phyloP scores from a whole-genome alignment of 1,284 basidiomycete genomes.

The Apiotrichum brassicae region DNA sequence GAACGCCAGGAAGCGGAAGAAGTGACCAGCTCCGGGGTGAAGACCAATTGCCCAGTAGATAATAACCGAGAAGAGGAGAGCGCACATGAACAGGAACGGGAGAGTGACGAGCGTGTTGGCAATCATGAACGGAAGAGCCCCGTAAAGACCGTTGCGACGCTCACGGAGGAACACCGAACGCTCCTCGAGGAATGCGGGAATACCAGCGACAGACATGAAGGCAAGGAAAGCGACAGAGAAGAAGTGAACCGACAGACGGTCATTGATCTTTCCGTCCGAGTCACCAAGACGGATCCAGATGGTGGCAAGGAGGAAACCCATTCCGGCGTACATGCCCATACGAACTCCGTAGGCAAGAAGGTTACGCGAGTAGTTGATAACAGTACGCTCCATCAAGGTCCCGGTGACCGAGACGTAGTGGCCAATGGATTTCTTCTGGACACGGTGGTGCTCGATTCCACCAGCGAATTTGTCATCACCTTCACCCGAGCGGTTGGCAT shows the following conservation, averaged over 20 bases:
- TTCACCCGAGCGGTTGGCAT: too few relatives aligned
- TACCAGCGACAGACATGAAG: conserved; percentile 50
- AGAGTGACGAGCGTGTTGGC: conserved; percentile 40
- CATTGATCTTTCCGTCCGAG: conserved; percentile 41
- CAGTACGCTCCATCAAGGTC: conserved; percentile 14
- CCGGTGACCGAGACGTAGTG: conserved; percentile 3
- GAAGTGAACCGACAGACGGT: conserved; percentile 47
- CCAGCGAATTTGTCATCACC: neutral
- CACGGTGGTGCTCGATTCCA: too few relatives aligned
- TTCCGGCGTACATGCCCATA: conserved; percentile 56
- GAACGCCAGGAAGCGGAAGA: conserved; percentile 56
- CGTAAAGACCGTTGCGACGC: conserved; percentile 31
- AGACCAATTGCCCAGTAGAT: conserved; percentile 25
- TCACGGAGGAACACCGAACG: conserved; percentile 45
- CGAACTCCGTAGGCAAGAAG: conserved; percentile 60
- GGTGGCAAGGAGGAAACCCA: conserved; percentile 56
- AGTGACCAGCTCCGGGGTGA: conserved; percentile 30
- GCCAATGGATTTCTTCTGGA: conserved; percentile 2
- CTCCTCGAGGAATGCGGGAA: conserved; percentile 45
- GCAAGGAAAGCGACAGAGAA: conserved; percentile 58
- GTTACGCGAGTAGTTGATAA: conserved; percentile 36
- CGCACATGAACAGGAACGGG: conserved; percentile 44
- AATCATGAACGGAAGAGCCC: conserved; percentile 30
- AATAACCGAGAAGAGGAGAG: conserved; percentile 28
- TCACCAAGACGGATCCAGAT: conserved; percentile 56